phyloP scores from a whole-genome alignment of 306 rosid genomes.

The Dryas octopetala region DNA sequence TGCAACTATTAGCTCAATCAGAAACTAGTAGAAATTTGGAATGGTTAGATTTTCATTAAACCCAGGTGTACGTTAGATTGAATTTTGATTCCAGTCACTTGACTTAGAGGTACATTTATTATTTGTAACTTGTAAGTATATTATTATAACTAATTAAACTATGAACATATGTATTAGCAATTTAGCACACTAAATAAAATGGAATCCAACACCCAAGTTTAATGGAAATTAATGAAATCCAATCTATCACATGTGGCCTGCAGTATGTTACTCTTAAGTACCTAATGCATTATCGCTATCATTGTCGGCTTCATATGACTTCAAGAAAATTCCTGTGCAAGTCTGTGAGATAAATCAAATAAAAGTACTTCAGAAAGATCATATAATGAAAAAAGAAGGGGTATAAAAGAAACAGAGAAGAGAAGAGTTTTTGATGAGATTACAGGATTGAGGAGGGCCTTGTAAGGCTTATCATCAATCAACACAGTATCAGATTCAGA shows the following conservation, averaged over 20 bases:
- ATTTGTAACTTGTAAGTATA: too few relatives aligned
- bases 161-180: too few relatives aligned
- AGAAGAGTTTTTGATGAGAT: not conserved
- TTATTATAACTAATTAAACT: too few relatives aligned
- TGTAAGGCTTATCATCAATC: slow-evolving; percentile 2
- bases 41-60: too few relatives aligned
- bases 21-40: not conserved
- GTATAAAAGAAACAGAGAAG: not conserved
- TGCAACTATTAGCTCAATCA: not conserved
- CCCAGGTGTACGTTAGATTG: too few relatives aligned
- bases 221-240: not conserved
- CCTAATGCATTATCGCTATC: slow-evolving; percentile 21
- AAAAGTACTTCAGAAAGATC: not conserved
- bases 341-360: slow-evolving; percentile 10
- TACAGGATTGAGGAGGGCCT: slow-evolving; percentile 11
- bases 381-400: not conserved
- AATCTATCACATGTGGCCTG: too few relatives aligned
- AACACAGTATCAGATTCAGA: slow-evolving; percentile 7
- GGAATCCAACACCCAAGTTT: too few relatives aligned
- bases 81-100: too few relatives aligned
- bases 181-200: too few relatives aligned
- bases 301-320: slow-evolving; percentile 6
- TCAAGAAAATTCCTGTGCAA: slow-evolving; percentile 4
- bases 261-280: not conserved
- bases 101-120: too few relatives aligned